A percentile compares a stretch with the other conserved stretches of the same genome.
Evolutionary conservation across 257 asterid species (phyloP).

Genomic region (Solanum dulcamara): DNA sequence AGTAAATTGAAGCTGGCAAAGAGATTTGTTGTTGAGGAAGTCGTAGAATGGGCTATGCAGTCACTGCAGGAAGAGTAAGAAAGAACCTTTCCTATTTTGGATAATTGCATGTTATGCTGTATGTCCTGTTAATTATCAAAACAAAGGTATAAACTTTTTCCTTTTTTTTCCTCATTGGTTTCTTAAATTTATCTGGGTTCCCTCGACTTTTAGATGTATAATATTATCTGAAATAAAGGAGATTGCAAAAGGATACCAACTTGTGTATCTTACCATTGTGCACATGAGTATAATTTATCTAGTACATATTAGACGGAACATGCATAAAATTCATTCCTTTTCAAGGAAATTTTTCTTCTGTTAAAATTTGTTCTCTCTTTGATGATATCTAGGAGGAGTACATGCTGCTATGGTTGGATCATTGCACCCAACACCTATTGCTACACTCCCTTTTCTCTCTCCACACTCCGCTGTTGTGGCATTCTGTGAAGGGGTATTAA

Average conservation of each 20-base stretch:
- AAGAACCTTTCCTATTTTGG: background rate
- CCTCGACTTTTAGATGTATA: background rate
- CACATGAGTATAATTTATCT: background rate
- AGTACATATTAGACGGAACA: background rate
- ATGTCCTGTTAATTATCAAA: background rate
- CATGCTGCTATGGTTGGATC: constrained; percentile 99
- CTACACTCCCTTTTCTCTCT: constrained; percentile 89
- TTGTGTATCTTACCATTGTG: background rate
- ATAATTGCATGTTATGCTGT: background rate
- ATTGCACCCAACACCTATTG: constrained; percentile 82
- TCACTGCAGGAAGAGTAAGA: background rate
- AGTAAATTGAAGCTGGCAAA: background rate
- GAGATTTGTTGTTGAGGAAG: background rate
- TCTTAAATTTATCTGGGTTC: background rate
- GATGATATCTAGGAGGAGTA: constrained; percentile 68
- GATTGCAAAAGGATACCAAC: background rate
- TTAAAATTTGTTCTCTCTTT: constrained; percentile 1
- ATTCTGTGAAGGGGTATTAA: constrained; percentile 81
- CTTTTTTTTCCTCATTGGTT: background rate
- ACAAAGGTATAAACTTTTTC: background rate
- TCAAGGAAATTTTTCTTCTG: background rate
- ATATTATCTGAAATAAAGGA: background rate
- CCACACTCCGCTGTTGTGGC: constrained; percentile 98
- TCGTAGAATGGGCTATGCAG: background rate
- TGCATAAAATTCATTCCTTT: background rate